Evolutionary conservation across 345 rosid genomes (phyloP).

Genomic region (Salix brachista): DNA sequence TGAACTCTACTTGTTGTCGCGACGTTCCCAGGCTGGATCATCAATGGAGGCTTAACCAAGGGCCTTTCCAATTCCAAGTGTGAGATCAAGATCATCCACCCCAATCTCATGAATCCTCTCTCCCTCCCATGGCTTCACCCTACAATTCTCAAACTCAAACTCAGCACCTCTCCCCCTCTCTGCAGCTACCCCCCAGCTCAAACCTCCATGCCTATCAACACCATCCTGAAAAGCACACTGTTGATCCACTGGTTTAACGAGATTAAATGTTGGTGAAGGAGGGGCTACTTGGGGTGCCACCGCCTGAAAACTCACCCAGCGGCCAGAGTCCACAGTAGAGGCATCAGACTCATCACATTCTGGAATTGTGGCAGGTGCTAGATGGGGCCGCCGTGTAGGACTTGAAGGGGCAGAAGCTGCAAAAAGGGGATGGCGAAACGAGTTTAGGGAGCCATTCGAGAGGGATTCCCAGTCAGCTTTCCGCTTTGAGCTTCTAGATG

Average conservation of each 20-base stretch:
- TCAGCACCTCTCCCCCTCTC: conserved; percentile 66
- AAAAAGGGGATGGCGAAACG: conserved; percentile 19
- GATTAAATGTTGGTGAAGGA: conserved; percentile 37
- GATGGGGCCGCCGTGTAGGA: conserved; percentile 18
- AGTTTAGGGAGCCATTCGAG: conserved; percentile 41
- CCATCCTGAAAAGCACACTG: conserved; percentile 36
- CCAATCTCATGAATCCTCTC: conserved; percentile 97
- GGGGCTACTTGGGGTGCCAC: conserved; percentile 26
- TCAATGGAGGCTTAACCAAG: conserved; percentile 32
- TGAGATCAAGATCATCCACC: conserved; percentile 94
- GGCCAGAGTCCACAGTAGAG: conserved; percentile 33
- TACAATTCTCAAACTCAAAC: conserved; percentile 71
- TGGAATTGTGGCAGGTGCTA: conserved; percentile 26
- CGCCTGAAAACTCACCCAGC: conserved; percentile 22
- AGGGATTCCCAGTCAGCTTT: conserved; percentile 61
- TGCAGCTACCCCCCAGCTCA: conserved; percentile 38
- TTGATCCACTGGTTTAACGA: conserved; percentile 47
- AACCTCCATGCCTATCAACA: conserved; percentile 25
- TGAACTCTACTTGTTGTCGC: background rate
- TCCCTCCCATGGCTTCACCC: conserved; percentile 98
- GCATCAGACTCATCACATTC: conserved; percentile 36
- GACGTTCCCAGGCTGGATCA: background rate
- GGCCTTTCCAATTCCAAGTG: conserved; percentile 73
- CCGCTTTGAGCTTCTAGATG: conserved; percentile 21
- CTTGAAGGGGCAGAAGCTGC: conserved; percentile 27